Evolutionary conservation across 2,329 filamentous ascomycete genomes (phyloP).

Genomic region (Phyllosticta capitalensis): DNA sequence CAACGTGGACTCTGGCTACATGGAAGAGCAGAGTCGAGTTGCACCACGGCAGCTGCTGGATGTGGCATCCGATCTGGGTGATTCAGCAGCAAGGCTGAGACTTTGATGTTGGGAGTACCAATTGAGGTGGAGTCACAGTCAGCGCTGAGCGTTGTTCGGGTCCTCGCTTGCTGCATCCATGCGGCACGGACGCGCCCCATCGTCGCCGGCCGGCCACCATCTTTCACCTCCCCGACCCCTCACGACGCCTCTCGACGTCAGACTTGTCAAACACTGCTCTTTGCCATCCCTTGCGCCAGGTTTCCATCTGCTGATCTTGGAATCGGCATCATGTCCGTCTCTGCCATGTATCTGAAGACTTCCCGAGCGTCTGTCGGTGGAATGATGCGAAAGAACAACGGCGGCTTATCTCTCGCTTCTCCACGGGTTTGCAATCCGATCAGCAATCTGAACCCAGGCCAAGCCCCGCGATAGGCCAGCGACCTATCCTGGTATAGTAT

Average conservation of each 20-base stretch:
- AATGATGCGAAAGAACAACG: background rate
- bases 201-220: background rate
- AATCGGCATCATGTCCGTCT: background rate
- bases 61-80: constrained; percentile 1
- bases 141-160: background rate
- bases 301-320: background rate
- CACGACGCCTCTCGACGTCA: background rate
- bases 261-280: background rate
- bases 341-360: background rate
- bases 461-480: background rate
- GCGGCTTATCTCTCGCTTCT: background rate
- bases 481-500: background rate
- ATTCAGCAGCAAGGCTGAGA: background rate
- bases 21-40: background rate
- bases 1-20: background rate
- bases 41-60: background rate
- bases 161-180: background rate
- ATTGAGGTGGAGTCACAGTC: background rate
- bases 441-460: background rate
- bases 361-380: background rate
- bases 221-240: background rate
- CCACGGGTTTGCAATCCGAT: background rate
- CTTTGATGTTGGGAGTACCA: background rate
- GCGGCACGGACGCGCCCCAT: background rate
- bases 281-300: background rate